A percentile compares a stretch with the other conserved stretches of the same genome.
These are phyloP conservation scores for Aureobasidium pullulans DNA, from an alignment of 2,329 filamentous ascomycete genomes.

Conservation along the genomic window DNA sequence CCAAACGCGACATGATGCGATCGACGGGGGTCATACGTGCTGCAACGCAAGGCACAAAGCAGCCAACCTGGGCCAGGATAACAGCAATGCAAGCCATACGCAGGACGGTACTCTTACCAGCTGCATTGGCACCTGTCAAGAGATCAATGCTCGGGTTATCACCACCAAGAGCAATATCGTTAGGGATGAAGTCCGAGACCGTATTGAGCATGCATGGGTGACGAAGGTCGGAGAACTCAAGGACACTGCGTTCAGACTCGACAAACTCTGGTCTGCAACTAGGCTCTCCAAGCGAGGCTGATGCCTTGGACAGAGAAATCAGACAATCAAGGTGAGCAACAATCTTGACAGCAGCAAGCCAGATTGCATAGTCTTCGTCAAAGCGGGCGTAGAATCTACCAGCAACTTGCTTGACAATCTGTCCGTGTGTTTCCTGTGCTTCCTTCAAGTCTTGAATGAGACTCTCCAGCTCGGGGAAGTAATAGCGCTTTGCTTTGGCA, in stretches of 20 bases:
- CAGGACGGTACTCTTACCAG: constrained; percentile 92
- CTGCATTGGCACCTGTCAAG: constrained; percentile 91
- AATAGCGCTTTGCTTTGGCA: constrained; percentile 83
- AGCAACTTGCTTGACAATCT: constrained; percentile 82
- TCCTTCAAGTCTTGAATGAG: constrained; percentile 87
- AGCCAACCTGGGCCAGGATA: constrained; percentile 95
- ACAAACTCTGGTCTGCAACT: constrained; percentile 86
- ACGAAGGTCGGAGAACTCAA: constrained; percentile 88
- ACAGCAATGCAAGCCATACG: constrained; percentile 96
- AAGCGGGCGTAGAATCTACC: constrained; percentile 79
- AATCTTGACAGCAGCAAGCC: constrained; percentile 85
- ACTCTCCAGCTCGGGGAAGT: constrained; percentile 73
- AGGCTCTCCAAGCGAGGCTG: constrained; percentile 72
- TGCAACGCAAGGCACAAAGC: constrained; percentile 75
- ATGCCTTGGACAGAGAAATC: constrained; percentile 86
- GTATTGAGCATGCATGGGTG: constrained; percentile 91
- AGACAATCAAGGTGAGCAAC: constrained; percentile 90
- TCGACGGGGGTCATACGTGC: constrained; percentile 85
- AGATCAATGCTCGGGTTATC: constrained; percentile 75
- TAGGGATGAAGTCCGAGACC: constrained; percentile 92
- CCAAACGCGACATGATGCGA: constrained; percentile 96
- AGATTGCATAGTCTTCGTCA: constrained; percentile 74
- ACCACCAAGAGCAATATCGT: constrained; percentile 83
- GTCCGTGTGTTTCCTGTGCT: constrained; percentile 85
- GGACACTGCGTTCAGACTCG: constrained; percentile 60